Percentiles rank a stretch among this genome's conserved stretches.
These are phyloP conservation scores for Porphyrellus cyaneotinctus DNA, from an alignment of 768 basidiomycete genomes.

Conservation along the genomic window DNA sequence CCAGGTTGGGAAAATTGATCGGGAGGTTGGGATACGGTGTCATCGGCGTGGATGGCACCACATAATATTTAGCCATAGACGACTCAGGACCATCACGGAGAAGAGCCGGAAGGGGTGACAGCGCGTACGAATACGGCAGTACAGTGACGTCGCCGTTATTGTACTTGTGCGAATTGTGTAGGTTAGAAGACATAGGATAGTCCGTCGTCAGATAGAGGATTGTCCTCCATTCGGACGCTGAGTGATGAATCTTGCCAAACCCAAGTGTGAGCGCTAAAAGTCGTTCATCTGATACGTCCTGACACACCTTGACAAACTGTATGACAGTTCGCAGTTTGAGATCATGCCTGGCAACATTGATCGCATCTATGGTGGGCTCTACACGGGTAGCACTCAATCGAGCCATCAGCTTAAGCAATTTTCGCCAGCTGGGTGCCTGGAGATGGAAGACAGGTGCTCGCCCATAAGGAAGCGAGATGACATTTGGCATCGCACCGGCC, in stretches of 20 bases:
- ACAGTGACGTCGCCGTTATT: conserved; percentile 56
- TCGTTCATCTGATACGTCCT: background rate
- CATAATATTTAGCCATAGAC: conserved; percentile 62
- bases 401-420: conserved; percentile 71
- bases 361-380: conserved; percentile 66
- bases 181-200: conserved; percentile 49
- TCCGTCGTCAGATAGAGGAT: conserved; percentile 78
- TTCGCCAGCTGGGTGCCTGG: conserved; percentile 71
- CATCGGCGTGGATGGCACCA: conserved; percentile 55
- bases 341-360: conserved; percentile 52
- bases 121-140: conserved; percentile 69
- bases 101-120: conserved; percentile 55
- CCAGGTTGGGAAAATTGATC: conserved; percentile 70
- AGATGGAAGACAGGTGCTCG: conserved; percentile 66
- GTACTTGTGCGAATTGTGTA: conserved; percentile 45
- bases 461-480: conserved; percentile 71
- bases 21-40: conserved; percentile 70
- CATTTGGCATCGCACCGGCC: conserved; percentile 58
- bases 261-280: background rate
- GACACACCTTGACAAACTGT: conserved; percentile 70
- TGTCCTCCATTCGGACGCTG: conserved; percentile 63
- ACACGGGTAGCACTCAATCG: conserved; percentile 64
- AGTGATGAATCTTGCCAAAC: conserved; percentile 49
- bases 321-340: conserved; percentile 68
- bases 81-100: conserved; percentile 64